phyloP scores from a whole-genome alignment of 78 protist species.

The Mantamonas sphyraenae region DNA sequence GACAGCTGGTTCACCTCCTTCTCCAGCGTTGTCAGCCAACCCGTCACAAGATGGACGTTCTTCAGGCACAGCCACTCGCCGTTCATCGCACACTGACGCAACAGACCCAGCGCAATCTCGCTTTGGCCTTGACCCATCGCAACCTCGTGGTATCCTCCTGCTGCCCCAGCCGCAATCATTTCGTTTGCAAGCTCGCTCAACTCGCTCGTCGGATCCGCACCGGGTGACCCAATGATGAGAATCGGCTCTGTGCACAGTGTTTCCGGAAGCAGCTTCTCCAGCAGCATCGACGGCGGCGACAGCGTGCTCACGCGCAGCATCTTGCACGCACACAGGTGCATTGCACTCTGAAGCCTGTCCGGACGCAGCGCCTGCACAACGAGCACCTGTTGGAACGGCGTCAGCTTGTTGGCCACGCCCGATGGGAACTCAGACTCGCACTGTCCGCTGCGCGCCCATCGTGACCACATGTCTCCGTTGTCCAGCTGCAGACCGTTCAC shows the following conservation, averaged over 20 bases:
- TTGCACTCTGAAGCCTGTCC: slow-evolving; percentile 55
- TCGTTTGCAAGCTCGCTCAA: slow-evolving; percentile 42
- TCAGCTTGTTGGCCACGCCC: not conserved
- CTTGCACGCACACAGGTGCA: not conserved
- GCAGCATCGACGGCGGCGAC: not conserved
- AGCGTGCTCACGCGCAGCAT: slow-evolving; percentile 3
- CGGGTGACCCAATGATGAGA: slow-evolving; percentile 53
- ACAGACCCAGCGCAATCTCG: slow-evolving; percentile 32
- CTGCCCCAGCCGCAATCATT: slow-evolving; percentile 1
- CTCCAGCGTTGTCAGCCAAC: slow-evolving; percentile 68
- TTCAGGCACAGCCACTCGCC: slow-evolving; percentile 74
- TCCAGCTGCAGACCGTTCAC: not conserved
- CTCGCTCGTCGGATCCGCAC: slow-evolving; percentile 68
- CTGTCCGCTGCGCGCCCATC: slow-evolving; percentile 7
- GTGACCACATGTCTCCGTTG: slow-evolving; percentile 21
- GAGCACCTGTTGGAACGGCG: slow-evolving; percentile 46
- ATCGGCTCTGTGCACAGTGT: slow-evolving; percentile 28
- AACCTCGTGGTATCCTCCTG: slow-evolving; percentile 24
- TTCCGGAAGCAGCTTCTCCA: not conserved
- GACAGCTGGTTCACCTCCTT: slow-evolving; percentile 26
- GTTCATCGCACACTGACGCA: slow-evolving; percentile 19
- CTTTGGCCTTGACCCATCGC: slow-evolving; percentile 81
- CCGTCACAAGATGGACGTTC: slow-evolving; percentile 73
- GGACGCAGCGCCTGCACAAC: slow-evolving; percentile 61
- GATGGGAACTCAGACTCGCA: slow-evolving; percentile 18